Evolutionary conservation across 257 asterid genomes (phyloP), one percentile per base, ranked within the genome.

Genomic region (Penstemon eatonii): DNA sequence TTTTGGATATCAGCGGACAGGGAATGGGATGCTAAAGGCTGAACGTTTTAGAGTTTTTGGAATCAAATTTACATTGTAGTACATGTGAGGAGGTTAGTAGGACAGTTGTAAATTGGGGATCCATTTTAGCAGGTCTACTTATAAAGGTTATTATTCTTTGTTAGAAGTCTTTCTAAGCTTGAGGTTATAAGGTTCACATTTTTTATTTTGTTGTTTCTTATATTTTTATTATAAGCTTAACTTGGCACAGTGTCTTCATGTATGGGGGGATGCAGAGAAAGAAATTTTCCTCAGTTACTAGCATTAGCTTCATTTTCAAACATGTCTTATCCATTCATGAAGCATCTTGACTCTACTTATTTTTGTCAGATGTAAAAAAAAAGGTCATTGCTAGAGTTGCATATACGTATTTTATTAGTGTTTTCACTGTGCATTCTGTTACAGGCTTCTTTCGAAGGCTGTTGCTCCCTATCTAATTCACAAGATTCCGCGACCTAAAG

Each of bases 401-500:
- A 39, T 51, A 43, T 43, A 68, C 4, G 3, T 18, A 66, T 36
- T 18, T 45, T 7, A 33, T 55, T 25, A 49, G 65, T 60, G 15
- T 63, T 37, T 25, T 25, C 33, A 1, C 49, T 39, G 40, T 54
- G 67, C 49, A 40, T 70, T 52, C 72, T 69, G 56, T 67, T 74
- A 60, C 78, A 90, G 97, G 83, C 95, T 90, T 77, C 79, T 88
- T 44, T 83, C 74, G 19, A 83, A 75, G 76, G 86, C 79, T 70
- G 70, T 71, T 40, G 51, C 74, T 56, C 97, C 97, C 1, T 86
- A 80, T 77, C 66, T 86, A 49, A 78, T 86, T 67, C 88, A 84
- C 85, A 86, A 76, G 75, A 76, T 85, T 76, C 88, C 95, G 8
- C 79, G 88, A 42, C 82, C 97, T 49, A 83, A 85, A 71, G 93